Conservation (phyloP, 148 eudicot genomes). For the Fagopyrum homotropicum region DNA sequence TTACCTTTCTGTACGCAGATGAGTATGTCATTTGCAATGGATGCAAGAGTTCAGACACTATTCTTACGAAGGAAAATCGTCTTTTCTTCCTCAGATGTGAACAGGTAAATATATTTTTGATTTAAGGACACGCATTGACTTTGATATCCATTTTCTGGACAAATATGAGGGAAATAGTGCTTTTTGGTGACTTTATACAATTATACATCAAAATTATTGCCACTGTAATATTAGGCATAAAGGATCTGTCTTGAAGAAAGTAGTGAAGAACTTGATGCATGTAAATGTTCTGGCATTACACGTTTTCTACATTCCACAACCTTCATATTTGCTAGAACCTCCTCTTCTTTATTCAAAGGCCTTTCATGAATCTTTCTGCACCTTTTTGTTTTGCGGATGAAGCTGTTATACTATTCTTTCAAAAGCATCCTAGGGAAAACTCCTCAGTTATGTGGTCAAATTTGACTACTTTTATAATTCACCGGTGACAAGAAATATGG, state of each 20-base stretch:
- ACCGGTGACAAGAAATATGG: background rate
- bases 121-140: background rate
- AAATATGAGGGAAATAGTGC: background rate
- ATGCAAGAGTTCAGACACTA: constrained; percentile 95
- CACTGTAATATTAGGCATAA: background rate
- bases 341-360: background rate
- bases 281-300: background rate
- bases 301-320: background rate
- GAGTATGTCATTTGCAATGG: constrained; percentile 98
- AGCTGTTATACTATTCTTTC: background rate
- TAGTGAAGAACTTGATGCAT: background rate
- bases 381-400: background rate
- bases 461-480: constrained; percentile 18
- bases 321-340: background rate
- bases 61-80: constrained; percentile 84
- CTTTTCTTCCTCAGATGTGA: constrained; percentile 94
- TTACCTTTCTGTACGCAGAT: constrained; percentile 33
- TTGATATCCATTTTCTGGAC: background rate
- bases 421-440: background rate
- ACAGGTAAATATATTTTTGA: constrained; percentile 44
- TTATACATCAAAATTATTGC: background rate
- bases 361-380: background rate
- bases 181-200: background rate
- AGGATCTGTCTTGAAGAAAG: background rate
- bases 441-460: background rate